phyloP scores from a whole-genome alignment of 257 asterid species.

The Nicotiana noctiflora region DNA sequence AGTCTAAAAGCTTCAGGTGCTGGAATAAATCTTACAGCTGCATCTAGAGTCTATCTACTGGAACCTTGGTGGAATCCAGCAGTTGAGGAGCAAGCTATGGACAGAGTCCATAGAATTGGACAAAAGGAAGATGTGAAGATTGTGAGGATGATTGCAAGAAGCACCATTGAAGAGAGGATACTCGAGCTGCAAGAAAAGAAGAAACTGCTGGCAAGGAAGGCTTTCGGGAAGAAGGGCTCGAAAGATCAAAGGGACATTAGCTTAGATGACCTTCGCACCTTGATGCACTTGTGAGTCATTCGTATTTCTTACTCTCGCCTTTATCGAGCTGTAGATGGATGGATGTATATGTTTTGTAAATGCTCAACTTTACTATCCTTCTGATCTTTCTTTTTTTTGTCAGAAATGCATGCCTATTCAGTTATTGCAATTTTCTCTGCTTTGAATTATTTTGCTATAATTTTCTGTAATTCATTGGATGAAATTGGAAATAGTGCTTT shows the following conservation, averaged over 20 bases:
- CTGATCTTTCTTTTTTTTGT: neutral
- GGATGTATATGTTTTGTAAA: neutral
- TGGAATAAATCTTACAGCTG: conserved; percentile 78
- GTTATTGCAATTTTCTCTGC: neutral
- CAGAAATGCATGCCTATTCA: neutral
- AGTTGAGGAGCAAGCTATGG: conserved; percentile 95
- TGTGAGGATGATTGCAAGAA: conserved; percentile 66
- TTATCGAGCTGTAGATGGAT: neutral
- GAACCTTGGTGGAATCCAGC: conserved; percentile 99
- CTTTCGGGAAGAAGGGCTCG: conserved; percentile 44
- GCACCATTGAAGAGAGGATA: conserved; percentile 75
- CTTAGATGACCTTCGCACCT: conserved; percentile 51
- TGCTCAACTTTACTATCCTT: neutral
- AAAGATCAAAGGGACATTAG: conserved; percentile 50
- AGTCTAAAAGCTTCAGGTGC: conserved; percentile 74
- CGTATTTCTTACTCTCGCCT: neutral
- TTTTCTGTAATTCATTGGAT: neutral
- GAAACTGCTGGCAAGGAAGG: conserved; percentile 55
- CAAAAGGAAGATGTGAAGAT: conserved; percentile 64
- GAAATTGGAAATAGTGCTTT: neutral
- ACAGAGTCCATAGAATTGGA: conserved; percentile 86
- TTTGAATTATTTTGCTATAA: neutral
- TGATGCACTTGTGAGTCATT: conserved; percentile 52
- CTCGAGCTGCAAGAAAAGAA: conserved; percentile 70
- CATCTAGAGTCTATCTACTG: conserved; percentile 67